phyloP scores from a whole-genome alignment of 345 rosid genomes.

The Erucastrum elatum region DNA sequence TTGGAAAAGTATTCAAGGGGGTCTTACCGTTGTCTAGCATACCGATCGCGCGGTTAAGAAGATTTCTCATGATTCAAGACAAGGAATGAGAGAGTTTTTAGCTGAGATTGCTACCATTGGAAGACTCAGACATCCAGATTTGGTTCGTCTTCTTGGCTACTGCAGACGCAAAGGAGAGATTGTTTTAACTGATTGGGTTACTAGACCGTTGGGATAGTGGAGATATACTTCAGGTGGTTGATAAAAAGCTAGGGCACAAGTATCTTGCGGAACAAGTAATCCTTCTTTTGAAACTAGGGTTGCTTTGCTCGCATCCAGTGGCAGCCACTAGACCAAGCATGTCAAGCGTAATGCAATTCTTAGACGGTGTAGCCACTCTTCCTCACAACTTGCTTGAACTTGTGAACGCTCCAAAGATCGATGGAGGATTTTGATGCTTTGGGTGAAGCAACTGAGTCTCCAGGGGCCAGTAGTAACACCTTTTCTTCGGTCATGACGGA shows the following conservation, averaged over 20 bases:
- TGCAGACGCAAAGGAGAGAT: slow-evolving; percentile 56
- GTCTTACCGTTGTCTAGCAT: slow-evolving; percentile 39
- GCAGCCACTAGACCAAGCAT: slow-evolving; percentile 46
- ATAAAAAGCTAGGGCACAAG: slow-evolving; percentile 24
- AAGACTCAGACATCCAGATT: slow-evolving; percentile 59
- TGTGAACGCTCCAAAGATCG: slow-evolving; percentile 4
- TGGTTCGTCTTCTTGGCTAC: slow-evolving; percentile 80
- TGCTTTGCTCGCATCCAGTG: slow-evolving; percentile 37
- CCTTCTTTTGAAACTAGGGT: slow-evolving; percentile 32
- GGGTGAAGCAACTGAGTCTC: slow-evolving; percentile 17
- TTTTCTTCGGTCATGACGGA: slow-evolving; percentile 16
- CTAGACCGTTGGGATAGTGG: slow-evolving; percentile 28
- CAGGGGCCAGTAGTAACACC: background rate
- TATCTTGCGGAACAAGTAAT: slow-evolving; percentile 31
- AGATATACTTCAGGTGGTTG: slow-evolving; percentile 24
- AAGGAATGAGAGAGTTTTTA: slow-evolving; percentile 77
- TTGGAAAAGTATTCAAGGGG: slow-evolving; percentile 68
- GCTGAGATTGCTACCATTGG: slow-evolving; percentile 78
- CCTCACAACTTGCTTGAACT: slow-evolving; percentile 34
- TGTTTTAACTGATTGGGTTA: slow-evolving; percentile 31
- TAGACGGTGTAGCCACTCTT: slow-evolving; percentile 33
- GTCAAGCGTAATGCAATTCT: slow-evolving; percentile 29
- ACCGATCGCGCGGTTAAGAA: slow-evolving; percentile 70
- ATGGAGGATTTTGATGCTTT: slow-evolving; percentile 19
- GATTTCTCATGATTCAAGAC: slow-evolving; percentile 53